These are phyloP conservation scores for Rhynchospora tenuis DNA, from an alignment of 176 grass and related monocot species.

Conservation along the genomic window DNA sequence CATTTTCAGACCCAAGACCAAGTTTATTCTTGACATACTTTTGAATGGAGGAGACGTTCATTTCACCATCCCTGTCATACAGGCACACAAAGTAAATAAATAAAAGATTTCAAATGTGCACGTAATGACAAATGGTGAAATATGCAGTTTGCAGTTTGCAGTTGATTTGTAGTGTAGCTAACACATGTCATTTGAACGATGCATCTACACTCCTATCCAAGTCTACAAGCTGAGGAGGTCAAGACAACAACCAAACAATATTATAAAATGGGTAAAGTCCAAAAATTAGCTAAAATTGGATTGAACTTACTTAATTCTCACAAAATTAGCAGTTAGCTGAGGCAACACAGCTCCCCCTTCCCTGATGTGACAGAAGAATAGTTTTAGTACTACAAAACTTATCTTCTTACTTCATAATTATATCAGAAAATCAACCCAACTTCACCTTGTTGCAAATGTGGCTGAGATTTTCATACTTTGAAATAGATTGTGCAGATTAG, in stretches of 20 bases:
- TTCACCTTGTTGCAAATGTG: neutral
- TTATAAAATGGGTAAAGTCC: neutral
- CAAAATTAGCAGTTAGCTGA: conserved; percentile 21
- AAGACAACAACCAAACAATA: neutral
- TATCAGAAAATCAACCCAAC: neutral
- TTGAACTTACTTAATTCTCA: conserved; percentile 26
- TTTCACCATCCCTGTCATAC: conserved; percentile 18
- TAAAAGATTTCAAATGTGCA: neutral
- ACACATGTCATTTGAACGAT: neutral
- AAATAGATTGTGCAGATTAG: neutral
- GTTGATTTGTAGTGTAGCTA: neutral
- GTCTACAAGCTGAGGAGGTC: neutral
- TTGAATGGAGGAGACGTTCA: conserved; percentile 17
- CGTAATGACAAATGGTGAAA: neutral
- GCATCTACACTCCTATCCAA: neutral
- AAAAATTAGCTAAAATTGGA: neutral
- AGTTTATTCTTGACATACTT: conserved; percentile 27
- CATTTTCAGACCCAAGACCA: neutral
- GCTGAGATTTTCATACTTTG: neutral
- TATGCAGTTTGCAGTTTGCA: neutral
- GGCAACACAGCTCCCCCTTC: conserved; percentile 18
- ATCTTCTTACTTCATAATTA: neutral
- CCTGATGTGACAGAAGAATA: neutral
- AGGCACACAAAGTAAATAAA: neutral
- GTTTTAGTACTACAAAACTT: neutral